Percentiles rank a stretch among this genome's conserved stretches.
Conservation (phyloP, 805 yeast genomes). For the Teunomyces tritomae region DNA sequence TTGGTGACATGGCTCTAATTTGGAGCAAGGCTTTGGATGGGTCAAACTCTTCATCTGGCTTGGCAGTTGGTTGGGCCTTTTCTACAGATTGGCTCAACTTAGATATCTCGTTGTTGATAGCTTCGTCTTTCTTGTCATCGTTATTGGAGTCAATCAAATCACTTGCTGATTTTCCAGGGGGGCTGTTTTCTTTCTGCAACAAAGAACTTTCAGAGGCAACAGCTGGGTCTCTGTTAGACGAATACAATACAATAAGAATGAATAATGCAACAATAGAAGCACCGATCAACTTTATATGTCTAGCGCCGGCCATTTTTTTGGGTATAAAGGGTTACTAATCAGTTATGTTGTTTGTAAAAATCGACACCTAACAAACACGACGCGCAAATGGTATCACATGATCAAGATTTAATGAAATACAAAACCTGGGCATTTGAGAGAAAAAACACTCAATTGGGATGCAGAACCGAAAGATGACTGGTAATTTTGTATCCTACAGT, state of each 20-base stretch:
- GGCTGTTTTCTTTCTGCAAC: neutral
- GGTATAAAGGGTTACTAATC: neutral
- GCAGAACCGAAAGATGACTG: too few species aligned
- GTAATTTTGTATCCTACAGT: too few species aligned
- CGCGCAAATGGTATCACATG: neutral
- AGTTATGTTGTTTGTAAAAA: neutral
- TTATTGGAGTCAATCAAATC: constrained; percentile 31
- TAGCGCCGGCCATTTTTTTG: constrained; percentile 6
- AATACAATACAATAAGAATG: constrained; percentile 6
- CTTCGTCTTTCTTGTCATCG: constrained; percentile 37
- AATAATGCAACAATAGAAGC: constrained; percentile 2
- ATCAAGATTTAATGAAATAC: neutral
- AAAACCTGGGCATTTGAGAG: too few species aligned
- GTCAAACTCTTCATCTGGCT: constrained; percentile 20
- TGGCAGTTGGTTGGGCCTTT: neutral
- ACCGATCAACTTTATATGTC: constrained; percentile 8
- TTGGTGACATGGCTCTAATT: constrained; percentile 61
- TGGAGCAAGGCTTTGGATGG: constrained; percentile 45
- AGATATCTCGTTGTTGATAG: constrained; percentile 37
- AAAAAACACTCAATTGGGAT: too few species aligned
- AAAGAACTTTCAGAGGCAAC: neutral
- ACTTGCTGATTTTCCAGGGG: constrained; percentile 10
- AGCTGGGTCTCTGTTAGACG: neutral
- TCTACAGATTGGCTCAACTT: constrained; percentile 9
- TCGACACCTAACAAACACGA: neutral